Evolutionary conservation across 768 basidiomycete species (phyloP), one percentile per base, ranked within the genome.

Genomic region (Gloeostereum incarnatum): DNA sequence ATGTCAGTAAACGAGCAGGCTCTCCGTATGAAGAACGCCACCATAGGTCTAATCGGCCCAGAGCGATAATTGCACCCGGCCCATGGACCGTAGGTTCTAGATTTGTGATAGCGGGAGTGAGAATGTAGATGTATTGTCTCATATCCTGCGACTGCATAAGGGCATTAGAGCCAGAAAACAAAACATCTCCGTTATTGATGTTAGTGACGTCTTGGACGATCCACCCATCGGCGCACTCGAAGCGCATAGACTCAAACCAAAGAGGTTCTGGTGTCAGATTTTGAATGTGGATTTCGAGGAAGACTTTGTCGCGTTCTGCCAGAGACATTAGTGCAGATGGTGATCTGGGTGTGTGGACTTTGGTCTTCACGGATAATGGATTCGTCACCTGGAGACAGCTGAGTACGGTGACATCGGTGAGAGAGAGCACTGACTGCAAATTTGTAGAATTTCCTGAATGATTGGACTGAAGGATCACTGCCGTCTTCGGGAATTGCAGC

Each of bases 321-420:
- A 70, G 56, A 5, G 77, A 72, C 20, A 92, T 61, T 8, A 77
- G 45, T 2, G 89, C 80, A 16, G 83, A 74, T 1, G 89, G 81
- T 0, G 86, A 81, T 36, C 71, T 73, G 1, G 87, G 73, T 2
- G 66, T 51, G 54, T 96, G 88, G 0, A 94, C 88, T 56, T 93
- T 93, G 10, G 92, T 96, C 60, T 94, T 94, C 41, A 97, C 92
- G 0, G 89, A 89, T 10, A 97, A 64, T 1, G 93, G 93, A 48
- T 94, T 93, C n/a, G 81, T 83, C 18, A 92, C 90, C 89, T 94
- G 47, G 11, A 32, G 34, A 40, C 30, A 9, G 34, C 33, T 25
- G 25, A 16, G 19, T 24, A 23, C 18, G 5, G 14, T 5, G 30
- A 7, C 22, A 1, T 20, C 21, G 26, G 29, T 10, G 17, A 31